Percentiles rank a stretch among this genome's conserved stretches.
phyloP scores from a whole-genome alignment of 2,329 filamentous ascomycete genomes.

The Alternaria alternata region DNA sequence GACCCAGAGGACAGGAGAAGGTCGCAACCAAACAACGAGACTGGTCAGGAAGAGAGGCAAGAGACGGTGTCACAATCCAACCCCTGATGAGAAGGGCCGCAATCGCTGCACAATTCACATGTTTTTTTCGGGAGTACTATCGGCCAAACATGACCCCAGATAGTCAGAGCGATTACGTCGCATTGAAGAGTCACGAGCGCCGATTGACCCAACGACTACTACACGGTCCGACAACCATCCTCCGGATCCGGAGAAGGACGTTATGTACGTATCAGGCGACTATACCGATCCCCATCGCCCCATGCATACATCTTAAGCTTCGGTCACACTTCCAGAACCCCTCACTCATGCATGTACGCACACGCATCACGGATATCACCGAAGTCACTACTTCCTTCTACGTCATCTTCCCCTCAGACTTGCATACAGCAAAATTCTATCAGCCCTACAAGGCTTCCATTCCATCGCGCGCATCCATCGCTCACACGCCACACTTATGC shows the following conservation, averaged over 20 bases:
- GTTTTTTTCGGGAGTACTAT: constrained; percentile 5
- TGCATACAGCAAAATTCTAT: constrained; percentile 12
- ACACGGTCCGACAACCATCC: constrained; percentile 1
- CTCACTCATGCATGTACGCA: constrained; percentile 4
- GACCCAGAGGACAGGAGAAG: constrained; percentile 17
- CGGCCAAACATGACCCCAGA: constrained; percentile 3
- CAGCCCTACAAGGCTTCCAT: constrained; percentile 17
- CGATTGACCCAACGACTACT: not conserved
- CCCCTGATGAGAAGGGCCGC: constrained; percentile 10
- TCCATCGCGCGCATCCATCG: constrained; percentile 14
- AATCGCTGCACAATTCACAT: not conserved
- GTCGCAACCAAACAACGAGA: constrained; percentile 6
- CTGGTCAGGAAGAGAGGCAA: not conserved
- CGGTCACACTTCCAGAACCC: constrained; percentile 17
- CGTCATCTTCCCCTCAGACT: constrained; percentile 7
- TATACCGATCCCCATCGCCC: not conserved
- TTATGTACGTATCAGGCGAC: not conserved
- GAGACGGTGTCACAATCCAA: constrained; percentile 5
- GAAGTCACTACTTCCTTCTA: constrained; percentile 1
- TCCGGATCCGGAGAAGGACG: not conserved
- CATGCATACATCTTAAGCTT: not conserved
- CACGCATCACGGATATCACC: constrained; percentile 9
- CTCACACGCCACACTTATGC: constrained; percentile 12
- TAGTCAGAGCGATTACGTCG: constrained; percentile 3
- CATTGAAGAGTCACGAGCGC: not conserved